Percentiles rank a stretch among this genome's conserved stretches.
These are phyloP conservation scores for Colletotrichum noveboracense DNA, from an alignment of 2,329 filamentous ascomycete species.

Conservation along the genomic window DNA sequence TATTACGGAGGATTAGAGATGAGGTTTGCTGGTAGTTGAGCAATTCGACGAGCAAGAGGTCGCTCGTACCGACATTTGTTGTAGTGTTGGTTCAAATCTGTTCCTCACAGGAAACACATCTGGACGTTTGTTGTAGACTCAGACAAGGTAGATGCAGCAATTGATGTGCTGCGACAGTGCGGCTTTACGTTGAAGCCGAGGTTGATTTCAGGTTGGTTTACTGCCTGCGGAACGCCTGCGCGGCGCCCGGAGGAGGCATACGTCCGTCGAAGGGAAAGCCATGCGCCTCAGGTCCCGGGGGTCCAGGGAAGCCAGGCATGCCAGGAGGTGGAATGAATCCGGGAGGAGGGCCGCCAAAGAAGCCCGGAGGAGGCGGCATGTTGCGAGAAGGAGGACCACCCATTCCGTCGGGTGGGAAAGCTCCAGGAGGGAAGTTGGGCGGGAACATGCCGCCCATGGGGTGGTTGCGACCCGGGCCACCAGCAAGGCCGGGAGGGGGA, in stretches of 20 bases:
- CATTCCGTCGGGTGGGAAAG: conserved; percentile 54
- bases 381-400: conserved; percentile 56
- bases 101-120: background rate
- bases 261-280: conserved; percentile 61
- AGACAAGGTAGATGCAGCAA: background rate
- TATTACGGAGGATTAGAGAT: background rate
- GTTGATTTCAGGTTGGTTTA: conserved; percentile 12
- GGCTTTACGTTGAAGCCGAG: background rate
- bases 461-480: conserved; percentile 42
- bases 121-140: background rate
- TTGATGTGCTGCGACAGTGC: background rate
- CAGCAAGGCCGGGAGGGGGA: conserved; percentile 63
- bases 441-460: conserved; percentile 66
- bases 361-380: conserved; percentile 64
- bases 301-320: conserved; percentile 62
- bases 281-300: conserved; percentile 50
- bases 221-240: conserved; percentile 42
- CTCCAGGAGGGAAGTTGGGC: conserved; percentile 62
- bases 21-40: background rate
- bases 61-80: background rate
- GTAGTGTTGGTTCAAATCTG: background rate
- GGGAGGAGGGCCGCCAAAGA: conserved; percentile 53
- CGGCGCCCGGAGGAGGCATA: conserved; percentile 55
- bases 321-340: conserved; percentile 61
- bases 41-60: conserved; percentile 8